phyloP scores from a whole-genome alignment of 495 filamentous ascomycete species.

The Hypoxylon subgilvum region DNA sequence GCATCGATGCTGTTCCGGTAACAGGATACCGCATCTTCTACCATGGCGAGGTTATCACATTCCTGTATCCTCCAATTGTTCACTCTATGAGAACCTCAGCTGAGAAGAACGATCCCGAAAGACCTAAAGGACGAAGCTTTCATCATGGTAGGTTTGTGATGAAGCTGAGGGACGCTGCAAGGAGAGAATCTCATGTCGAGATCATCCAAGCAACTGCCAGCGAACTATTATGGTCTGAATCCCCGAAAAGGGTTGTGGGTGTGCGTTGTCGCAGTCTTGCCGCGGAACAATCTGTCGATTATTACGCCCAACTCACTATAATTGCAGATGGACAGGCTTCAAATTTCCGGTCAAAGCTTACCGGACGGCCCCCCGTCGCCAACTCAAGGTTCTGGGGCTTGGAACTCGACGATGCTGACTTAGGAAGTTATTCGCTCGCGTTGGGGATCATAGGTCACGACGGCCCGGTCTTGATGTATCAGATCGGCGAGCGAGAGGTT shows the following conservation, averaged over 20 bases:
- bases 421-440: slow-evolving; percentile 65
- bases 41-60: slow-evolving; percentile 68
- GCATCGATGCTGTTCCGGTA: slow-evolving; percentile 74
- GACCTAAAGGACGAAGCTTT: slow-evolving; percentile 62
- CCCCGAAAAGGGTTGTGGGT: slow-evolving; percentile 47
- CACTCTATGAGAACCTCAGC: not conserved
- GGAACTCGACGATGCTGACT: slow-evolving; percentile 66
- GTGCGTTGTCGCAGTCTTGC: slow-evolving; percentile 21
- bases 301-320: slow-evolving; percentile 32
- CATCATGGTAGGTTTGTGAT: slow-evolving; percentile 69
- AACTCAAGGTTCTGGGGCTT: slow-evolving; percentile 70
- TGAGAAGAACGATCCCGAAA: not conserved
- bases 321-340: slow-evolving; percentile 25
- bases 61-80: slow-evolving; percentile 61
- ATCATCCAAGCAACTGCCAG: slow-evolving; percentile 57
- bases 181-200: slow-evolving; percentile 48
- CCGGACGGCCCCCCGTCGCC: slow-evolving; percentile 30
- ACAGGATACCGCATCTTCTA: slow-evolving; percentile 80
- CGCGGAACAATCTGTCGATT: slow-evolving; percentile 43
- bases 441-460: slow-evolving; percentile 56
- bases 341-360: slow-evolving; percentile 16
- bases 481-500: slow-evolving; percentile 74
- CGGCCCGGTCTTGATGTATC: slow-evolving; percentile 70
- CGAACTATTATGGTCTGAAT: slow-evolving; percentile 51
- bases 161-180: slow-evolving; percentile 58